Percentiles rank a stretch among this genome's conserved stretches.
Evolutionary conservation across 495 filamentous ascomycete species (phyloP).

Genomic region (Niebla homalea): DNA sequence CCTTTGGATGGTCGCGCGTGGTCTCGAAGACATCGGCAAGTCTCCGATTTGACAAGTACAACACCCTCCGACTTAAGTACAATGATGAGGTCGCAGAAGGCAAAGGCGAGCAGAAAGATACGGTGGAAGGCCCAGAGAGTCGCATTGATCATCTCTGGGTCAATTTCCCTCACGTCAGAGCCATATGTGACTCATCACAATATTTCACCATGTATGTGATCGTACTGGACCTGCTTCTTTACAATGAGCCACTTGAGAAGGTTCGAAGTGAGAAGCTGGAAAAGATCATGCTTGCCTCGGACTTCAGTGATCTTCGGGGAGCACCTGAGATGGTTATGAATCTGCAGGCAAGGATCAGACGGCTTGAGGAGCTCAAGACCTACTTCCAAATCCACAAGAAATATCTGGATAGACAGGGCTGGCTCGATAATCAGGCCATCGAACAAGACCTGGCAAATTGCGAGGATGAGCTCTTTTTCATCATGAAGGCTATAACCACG

Average conservation of each 20-base stretch:
- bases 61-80: slow-evolving; percentile 91
- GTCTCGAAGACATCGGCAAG: slow-evolving; percentile 90
- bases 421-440: slow-evolving; percentile 74
- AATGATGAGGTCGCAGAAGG: slow-evolving; percentile 79
- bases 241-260: slow-evolving; percentile 92
- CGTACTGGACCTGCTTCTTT: slow-evolving; percentile 83
- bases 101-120: slow-evolving; percentile 24
- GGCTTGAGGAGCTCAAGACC: slow-evolving; percentile 91
- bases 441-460: slow-evolving; percentile 79
- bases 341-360: slow-evolving; percentile 81
- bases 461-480: slow-evolving; percentile 97
- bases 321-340: slow-evolving; percentile 87
- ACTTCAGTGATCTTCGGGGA: slow-evolving; percentile 93
- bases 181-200: slow-evolving; percentile 87
- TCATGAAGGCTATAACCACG: slow-evolving; percentile 99
- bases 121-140: slow-evolving; percentile 39
- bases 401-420: slow-evolving; percentile 76
- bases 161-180: slow-evolving; percentile 83
- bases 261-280: slow-evolving; percentile 83
- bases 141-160: slow-evolving; percentile 93
- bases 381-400: slow-evolving; percentile 88
- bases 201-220: slow-evolving; percentile 98
- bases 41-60: slow-evolving; percentile 94
- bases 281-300: slow-evolving; percentile 98
- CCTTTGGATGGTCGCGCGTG: slow-evolving; percentile 89